Conservation (phyloP, 306 rosid species). For the Vigna trinervia region DNA sequence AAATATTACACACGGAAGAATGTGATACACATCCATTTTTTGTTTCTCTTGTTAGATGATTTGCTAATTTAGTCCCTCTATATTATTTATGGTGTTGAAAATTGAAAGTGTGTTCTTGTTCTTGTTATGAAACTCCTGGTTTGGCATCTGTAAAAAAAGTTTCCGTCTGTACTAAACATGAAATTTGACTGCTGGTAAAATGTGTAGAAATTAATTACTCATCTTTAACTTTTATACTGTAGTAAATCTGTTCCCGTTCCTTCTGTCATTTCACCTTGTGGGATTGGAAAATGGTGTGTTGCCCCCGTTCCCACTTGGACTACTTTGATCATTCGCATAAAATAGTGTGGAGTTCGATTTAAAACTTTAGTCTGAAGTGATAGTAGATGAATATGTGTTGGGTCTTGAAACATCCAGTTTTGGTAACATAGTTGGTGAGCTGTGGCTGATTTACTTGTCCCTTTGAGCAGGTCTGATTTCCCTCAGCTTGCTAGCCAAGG, state of each 20-base stretch:
- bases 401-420: background rate
- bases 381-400: background rate
- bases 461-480: slow-evolving; percentile 70
- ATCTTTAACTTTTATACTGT: background rate
- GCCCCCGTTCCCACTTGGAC: background rate
- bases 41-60: background rate
- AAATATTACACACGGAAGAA: background rate
- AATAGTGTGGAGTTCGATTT: background rate
- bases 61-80: background rate
- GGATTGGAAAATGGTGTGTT: background rate
- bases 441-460: slow-evolving; percentile 26
- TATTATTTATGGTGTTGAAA: background rate
- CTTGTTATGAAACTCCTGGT: background rate
- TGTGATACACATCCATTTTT: background rate
- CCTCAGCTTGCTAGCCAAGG: slow-evolving; percentile 72
- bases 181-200: background rate
- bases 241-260: background rate
- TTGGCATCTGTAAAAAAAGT: background rate
- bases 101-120: background rate
- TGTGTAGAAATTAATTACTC: background rate
- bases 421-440: slow-evolving; percentile 9
- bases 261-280: background rate
- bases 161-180: background rate
- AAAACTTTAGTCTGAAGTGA: background rate
- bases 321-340: background rate